Base-by-base conservation (phyloP, 2,329 filamentous ascomycete genomes). In the Xylariaceae sp. region DNA sequence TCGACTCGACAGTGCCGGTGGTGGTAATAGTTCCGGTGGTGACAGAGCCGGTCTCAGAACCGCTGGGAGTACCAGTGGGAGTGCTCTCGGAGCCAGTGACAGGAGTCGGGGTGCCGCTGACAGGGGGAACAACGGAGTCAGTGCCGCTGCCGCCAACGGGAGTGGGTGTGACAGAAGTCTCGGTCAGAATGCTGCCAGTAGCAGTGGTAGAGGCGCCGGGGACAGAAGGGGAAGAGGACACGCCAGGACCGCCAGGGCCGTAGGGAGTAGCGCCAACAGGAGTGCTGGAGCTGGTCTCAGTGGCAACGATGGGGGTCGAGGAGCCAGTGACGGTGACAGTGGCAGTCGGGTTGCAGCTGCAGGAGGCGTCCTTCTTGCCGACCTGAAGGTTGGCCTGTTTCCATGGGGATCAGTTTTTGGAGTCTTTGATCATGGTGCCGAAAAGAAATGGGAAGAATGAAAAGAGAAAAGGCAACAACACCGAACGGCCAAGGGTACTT, bases 261-360 rank as follows among this genome's bases (percentile, higher is more conserved):
- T 56, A 58, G 14, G 52, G 46, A 30, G 50, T 58, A 49, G 53
- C 19, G 17, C n/a, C 40, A 14, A 40, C 44, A 12, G 39, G 44
- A 35, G 31, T 12, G 6, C 39, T 43, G 42, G 52, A 32, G 38
- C 40, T 11, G 14, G 53, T 52, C 38, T 57, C 48, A 17, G 52
- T 52, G 47, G 46, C 48, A 19, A 45, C 57, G 22, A 41, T 52
- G 11, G 48, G 47, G 15, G 57, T 54, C 43, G 53, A 43, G 22
- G 55, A 51, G 36, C 52, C 50, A 36, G 60, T 60, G 32, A 58
- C 47, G 17, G 53, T 57, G 45, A 54, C 38, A 36, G 49, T 53
- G 3, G 46, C 18, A 39, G 46, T 54, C 55, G 48, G 45, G 27
- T 55, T 57, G 58, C 59, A 62, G 39, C 51, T 54, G 48, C 59